Evolutionary conservation across 2,329 filamentous ascomycete species (phyloP), one percentile per base, ranked within the genome.

Genomic region (Metarhizium humberi): DNA sequence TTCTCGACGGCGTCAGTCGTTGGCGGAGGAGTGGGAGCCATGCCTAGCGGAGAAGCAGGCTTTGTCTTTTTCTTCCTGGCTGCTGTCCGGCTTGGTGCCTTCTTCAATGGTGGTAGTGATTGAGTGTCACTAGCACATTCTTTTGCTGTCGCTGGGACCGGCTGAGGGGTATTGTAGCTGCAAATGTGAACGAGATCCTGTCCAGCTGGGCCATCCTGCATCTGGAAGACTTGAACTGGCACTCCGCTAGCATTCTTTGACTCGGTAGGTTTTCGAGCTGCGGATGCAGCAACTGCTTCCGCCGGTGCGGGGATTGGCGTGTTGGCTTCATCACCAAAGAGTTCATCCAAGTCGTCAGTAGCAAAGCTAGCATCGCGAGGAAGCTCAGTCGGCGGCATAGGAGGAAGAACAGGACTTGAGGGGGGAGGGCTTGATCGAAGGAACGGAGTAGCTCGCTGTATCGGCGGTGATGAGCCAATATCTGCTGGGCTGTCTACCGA

Each of bases 391-490:
- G 78, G 73, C 0, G 75, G 79, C 75, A 86, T 84, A 0, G 82
- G 80, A 7, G 83, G 83, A 51, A 91, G 77, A 47, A 84, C 79
- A 2, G 92, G 94, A 66, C 92, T 97, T 2, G 92, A 96, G 30
- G 86, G 82, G 32, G 83, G 81, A 4, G 87, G 85, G 56, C 81
- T 84, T 2, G 80, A 81, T 52, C 68, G 75, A 34, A 78, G 73
- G 61, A 76, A 84, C 47, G 76, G 71, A 34, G 77, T 75, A 42
- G 79, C 79, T 60, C 82, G 80, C 59, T 91, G 84, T 1, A 95
- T 78, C 1, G 94, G 94, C 14, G 92, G 92, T 3, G 92, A 97
- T 0, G 94, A 97, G 1, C 88, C 88, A 62, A 97, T 90, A 54
- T 90, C 88, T 51, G 84, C 84, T 4, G 90, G 87, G 53, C 90